A percentile compares a stretch with the other conserved stretches of the same genome.
Evolutionary conservation across 139 green algal species (phyloP).

Genomic region (Chlamydomonas asymmetrica): DNA sequence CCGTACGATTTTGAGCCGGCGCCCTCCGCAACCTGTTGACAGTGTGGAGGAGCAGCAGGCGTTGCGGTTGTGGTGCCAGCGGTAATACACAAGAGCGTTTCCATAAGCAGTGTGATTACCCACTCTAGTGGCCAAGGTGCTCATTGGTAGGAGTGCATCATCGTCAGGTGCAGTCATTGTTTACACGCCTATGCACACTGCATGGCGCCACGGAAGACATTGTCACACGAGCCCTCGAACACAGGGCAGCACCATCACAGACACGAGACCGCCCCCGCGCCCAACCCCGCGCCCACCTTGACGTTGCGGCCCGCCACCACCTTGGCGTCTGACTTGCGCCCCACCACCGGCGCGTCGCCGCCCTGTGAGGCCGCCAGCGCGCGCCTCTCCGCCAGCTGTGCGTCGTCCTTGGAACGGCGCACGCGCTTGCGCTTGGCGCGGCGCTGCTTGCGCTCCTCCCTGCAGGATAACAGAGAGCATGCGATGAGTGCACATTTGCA

Average conservation of each 20-base stretch:
- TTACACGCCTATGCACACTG: no score
- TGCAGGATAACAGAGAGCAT: conserved; percentile 32
- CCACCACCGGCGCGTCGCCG: conserved; percentile 41
- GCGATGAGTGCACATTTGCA: no score
- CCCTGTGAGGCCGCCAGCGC: conserved; percentile 31
- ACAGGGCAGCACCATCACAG: neutral
- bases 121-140: no score
- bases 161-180: no score
- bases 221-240: no score
- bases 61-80: no score
- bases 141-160: no score
- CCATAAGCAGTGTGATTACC: no score
- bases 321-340: conserved; percentile 53
- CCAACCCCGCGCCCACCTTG: conserved; percentile 22
- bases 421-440: conserved; percentile 73
- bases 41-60: no score
- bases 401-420: conserved; percentile 50
- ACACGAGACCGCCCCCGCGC: conserved; percentile 1
- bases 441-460: conserved; percentile 70
- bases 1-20: conserved; percentile 21
- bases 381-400: conserved; percentile 34
- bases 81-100: no score
- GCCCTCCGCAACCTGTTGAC: conserved; percentile 7
- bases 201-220: no score
- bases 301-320: conserved; percentile 36